Conservation (phyloP, 1,139 yeast species). For the Hansenula anomala region DNA sequence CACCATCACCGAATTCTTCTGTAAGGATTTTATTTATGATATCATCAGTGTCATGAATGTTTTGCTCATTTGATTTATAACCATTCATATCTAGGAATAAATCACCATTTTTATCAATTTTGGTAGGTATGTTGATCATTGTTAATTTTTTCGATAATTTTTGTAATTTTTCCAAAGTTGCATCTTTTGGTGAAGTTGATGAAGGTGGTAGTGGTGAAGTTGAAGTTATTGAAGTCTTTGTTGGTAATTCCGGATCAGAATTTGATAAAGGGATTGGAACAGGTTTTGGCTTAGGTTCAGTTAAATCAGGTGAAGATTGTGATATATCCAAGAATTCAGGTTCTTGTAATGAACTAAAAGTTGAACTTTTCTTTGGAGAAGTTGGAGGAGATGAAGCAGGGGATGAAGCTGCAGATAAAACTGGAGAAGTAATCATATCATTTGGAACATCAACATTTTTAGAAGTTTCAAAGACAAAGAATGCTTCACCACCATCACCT, state of each 20-base stretch:
- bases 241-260: slow-evolving; percentile 5
- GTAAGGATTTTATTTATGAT: slow-evolving; percentile 66
- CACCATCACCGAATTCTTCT: slow-evolving; percentile 60
- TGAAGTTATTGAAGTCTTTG: slow-evolving; percentile 12
- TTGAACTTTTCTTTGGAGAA: slow-evolving; percentile 17
- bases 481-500: slow-evolving; percentile 98
- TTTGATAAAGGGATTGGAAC: slow-evolving; percentile 9
- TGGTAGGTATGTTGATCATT: slow-evolving; percentile 78
- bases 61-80: slow-evolving; percentile 81
- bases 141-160: slow-evolving; percentile 64
- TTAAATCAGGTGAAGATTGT: slow-evolving; percentile 15
- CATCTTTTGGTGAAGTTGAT: slow-evolving; percentile 26
- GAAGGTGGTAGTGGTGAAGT: slow-evolving; percentile 20
- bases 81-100: slow-evolving; percentile 94
- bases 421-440: slow-evolving; percentile 87
- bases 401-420: slow-evolving; percentile 73
- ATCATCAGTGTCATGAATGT: slow-evolving; percentile 64
- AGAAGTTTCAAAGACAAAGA: slow-evolving; percentile 88
- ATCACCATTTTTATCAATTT: slow-evolving; percentile 86
- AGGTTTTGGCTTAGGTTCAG: slow-evolving; percentile 3
- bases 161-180: slow-evolving; percentile 60
- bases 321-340: slow-evolving; percentile 51
- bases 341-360: slow-evolving; percentile 34
- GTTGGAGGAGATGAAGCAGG: slow-evolving; percentile 50
- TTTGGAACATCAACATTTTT: slow-evolving; percentile 58